Conservation (phyloP, 306 rosid genomes). For the Dalbergia cochinchinensis region DNA sequence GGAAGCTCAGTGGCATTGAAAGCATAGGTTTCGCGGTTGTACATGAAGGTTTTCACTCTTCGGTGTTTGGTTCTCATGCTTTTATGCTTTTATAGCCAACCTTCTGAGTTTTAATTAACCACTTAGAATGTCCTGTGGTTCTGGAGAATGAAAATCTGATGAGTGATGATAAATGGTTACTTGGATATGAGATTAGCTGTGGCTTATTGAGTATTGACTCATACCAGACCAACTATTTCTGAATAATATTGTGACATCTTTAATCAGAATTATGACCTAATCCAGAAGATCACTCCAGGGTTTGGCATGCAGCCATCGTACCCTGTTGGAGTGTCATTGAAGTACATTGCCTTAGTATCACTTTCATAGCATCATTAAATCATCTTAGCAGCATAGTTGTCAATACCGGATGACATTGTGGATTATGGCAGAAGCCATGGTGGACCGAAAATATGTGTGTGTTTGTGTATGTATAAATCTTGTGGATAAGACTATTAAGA, state of each 20-base stretch:
- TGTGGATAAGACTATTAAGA: too few relatives aligned
- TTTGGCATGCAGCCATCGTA: slow-evolving; percentile 28
- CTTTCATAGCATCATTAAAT: slow-evolving; percentile 9
- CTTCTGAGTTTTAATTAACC: neutral
- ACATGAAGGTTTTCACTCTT: neutral
- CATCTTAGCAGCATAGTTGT: neutral
- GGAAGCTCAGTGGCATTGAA: slow-evolving; percentile 36
- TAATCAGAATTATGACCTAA: slow-evolving; percentile 3
- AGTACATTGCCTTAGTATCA: neutral
- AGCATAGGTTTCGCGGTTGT: slow-evolving; percentile 1
- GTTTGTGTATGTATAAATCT: too few relatives aligned
- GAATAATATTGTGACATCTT: slow-evolving; percentile 26
- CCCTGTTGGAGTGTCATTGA: slow-evolving; percentile 20
- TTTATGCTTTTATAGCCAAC: neutral
- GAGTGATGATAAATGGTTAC: slow-evolving; percentile 28
- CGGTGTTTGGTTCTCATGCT: slow-evolving; percentile 9
- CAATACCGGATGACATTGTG: too few relatives aligned
- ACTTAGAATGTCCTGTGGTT: slow-evolving; percentile 8
- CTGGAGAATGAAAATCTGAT: slow-evolving; percentile 30
- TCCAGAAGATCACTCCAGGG: slow-evolving; percentile 14
- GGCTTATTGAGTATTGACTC: slow-evolving; percentile 35
- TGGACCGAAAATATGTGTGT: too few relatives aligned
- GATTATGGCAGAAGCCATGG: too few relatives aligned
- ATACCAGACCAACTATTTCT: neutral
- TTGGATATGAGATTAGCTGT: slow-evolving; percentile 33